Evolutionary conservation across 306 rosid species (phyloP).

Genomic region (Cercis canadensis): DNA sequence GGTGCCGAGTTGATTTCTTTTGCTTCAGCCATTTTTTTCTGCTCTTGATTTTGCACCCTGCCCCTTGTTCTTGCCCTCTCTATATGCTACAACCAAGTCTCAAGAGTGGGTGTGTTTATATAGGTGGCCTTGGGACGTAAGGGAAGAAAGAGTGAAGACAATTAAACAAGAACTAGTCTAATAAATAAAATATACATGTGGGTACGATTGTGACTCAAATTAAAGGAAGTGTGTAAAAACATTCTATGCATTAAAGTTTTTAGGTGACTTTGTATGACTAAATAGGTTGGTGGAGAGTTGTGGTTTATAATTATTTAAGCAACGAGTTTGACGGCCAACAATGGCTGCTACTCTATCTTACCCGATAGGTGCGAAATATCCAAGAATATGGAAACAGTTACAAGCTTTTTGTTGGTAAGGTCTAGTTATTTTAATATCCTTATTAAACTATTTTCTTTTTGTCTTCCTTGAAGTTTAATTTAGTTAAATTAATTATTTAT

Average conservation of each 20-base stretch:
- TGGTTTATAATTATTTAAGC: constrained; percentile 16
- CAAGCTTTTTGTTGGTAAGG: no score
- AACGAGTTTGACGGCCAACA: constrained; percentile 35
- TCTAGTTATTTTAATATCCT: no score
- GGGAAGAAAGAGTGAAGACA: background rate
- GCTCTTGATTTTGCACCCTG: no score
- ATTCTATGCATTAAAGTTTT: constrained; percentile 1
- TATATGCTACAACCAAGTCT: no score
- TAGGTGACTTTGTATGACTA: constrained; percentile 46
- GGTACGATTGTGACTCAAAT: constrained; percentile 7
- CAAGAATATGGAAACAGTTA: no score
- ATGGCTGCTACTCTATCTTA: constrained; percentile 37
- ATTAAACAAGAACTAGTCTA: background rate
- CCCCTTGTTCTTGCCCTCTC: no score
- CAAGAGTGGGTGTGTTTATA: constrained; percentile 27
- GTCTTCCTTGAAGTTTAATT: no score
- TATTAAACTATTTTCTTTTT: no score
- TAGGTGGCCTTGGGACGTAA: constrained; percentile 8
- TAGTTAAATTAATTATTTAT: no score
- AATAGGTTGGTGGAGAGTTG: constrained; percentile 24
- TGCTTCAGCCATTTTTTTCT: constrained; percentile 50
- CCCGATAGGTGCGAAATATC: no score
- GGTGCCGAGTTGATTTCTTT: constrained; percentile 75
- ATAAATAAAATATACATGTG: no score
- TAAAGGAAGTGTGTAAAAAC: constrained; percentile 22